These are phyloP conservation scores for Datura wrightii DNA, from an alignment of 257 asterid genomes.

Conservation along the genomic window DNA sequence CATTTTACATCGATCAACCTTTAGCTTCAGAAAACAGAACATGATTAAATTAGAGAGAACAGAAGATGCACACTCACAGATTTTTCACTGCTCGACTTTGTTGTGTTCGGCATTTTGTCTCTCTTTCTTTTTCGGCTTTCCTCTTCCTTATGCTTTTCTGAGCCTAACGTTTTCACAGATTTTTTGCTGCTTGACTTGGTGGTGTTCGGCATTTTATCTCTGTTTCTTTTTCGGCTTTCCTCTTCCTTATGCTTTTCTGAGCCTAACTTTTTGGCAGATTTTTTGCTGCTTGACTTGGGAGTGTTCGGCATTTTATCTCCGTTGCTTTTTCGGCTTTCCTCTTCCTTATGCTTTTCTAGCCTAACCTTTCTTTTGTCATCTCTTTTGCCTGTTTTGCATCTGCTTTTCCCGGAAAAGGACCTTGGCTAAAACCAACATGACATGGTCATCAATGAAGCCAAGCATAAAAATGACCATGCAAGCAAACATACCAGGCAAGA, in stretches of 20 bases:
- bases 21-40: constrained; percentile 9
- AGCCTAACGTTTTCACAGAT: neutral
- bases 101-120: constrained; percentile 34
- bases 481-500: neutral
- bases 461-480: neutral
- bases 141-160: constrained; percentile 23
- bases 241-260: constrained; percentile 23
- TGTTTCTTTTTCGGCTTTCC: constrained; percentile 34
- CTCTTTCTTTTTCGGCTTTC: constrained; percentile 35
- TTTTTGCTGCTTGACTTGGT: constrained; percentile 33
- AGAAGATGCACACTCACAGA: constrained; percentile 35
- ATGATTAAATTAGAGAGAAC: constrained; percentile 1
- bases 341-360: constrained; percentile 22
- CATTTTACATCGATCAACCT: neutral
- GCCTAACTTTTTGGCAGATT: neutral
- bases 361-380: constrained; percentile 23
- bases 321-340: constrained; percentile 33
- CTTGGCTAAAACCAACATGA: constrained; percentile 31
- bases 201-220: constrained; percentile 30
- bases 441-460: neutral
- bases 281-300: constrained; percentile 34
- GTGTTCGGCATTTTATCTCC: constrained; percentile 30
- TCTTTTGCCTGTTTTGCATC: constrained; percentile 25
- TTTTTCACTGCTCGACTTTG: constrained; percentile 34
- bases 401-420: neutral